Conservation (phyloP, 1,139 yeast genomes). For the Zhuliangozyma parablackwelliae region DNA sequence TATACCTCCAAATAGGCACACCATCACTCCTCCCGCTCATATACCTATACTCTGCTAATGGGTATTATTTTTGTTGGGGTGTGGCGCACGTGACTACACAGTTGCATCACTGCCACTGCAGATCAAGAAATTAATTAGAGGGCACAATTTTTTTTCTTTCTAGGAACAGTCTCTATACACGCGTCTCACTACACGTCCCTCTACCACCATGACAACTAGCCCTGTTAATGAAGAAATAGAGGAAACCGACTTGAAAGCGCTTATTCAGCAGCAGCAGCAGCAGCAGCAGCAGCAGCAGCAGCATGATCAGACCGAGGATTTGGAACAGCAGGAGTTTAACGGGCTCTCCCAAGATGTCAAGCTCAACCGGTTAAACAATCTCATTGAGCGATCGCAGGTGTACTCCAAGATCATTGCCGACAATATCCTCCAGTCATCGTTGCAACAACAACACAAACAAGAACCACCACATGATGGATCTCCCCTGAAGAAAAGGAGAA, state of each 20-base stretch:
- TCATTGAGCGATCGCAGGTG: conserved; percentile 78
- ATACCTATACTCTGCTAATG: too few species aligned
- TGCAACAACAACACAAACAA: conserved; percentile 13
- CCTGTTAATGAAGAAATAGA: conserved; percentile 2
- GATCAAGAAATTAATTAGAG: too few species aligned
- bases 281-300: not conserved
- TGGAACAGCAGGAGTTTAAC: conserved; percentile 40
- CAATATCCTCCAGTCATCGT: conserved; percentile 52
- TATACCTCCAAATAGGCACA: too few species aligned
- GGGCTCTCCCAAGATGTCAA: conserved; percentile 39
- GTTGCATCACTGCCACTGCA: too few species aligned
- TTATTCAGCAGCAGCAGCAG: conserved; percentile 2
- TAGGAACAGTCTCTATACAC: too few species aligned
- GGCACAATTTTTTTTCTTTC: too few species aligned
- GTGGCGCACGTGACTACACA: too few species aligned
- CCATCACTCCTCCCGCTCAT: too few species aligned
- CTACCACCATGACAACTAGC: conserved; percentile 1
- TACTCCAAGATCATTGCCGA: conserved; percentile 82
- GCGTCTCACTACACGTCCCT: too few species aligned
- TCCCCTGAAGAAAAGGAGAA: conserved; percentile 13
- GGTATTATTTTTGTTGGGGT: too few species aligned
- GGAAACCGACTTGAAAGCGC: conserved; percentile 4
- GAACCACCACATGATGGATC: conserved; percentile 12
- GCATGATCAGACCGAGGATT: conserved; percentile 2
- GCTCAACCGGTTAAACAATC: conserved; percentile 57